Base-by-base conservation (phyloP, 768 basidiomycete species). In the Tricholoma terreum region DNA sequence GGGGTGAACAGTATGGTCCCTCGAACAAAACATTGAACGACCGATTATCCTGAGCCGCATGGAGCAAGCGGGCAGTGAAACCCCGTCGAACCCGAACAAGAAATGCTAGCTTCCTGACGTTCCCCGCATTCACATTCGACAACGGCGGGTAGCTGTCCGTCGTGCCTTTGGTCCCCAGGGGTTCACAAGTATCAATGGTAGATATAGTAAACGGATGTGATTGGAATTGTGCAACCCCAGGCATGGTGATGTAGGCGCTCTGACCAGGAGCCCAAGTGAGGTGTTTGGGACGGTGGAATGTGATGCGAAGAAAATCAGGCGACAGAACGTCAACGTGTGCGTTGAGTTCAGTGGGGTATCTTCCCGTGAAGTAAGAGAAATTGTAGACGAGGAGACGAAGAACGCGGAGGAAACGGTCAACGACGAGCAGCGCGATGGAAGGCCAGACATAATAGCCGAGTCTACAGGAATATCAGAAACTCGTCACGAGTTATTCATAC, bases 181-280 rank as follows among this genome's bases (percentile, higher is more conserved):
- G 7, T n/a, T 6, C 46, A 7, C 27, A 1, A 6, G 66, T 63
- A 45, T 76, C 71, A 7, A 77, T 63, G n/a, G 71, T 80, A 6
- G 81, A 73, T 54, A 86, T 85, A 0, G 85, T 84, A 68, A 87
- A 86, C 1, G 85, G 85, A 58, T 86, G 85, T 0, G 81, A 68
- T 65, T 86, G 78, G 24, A 75, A 65, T 0, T 53, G 50, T 10
- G 80, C 80, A 6, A 83, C 71, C 1, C 72, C 62, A 4, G 83
- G 83, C 61, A 85, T 69, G 9, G 71, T 75, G 19, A 86, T 69
- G 61, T 77, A 85, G 0, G 75, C 79, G 34, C 76, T 74, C 67
- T 86, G 85, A 7, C 85, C 85, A 0, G 85, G 75, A 19, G 69
- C 72, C 72, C 86, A 80, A 61, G 74, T 75, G 14, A 75, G 67